Percentiles rank a stretch among this genome's conserved stretches.
Evolutionary conservation across 75 land plant genomes (phyloP).

Genomic region (Larix kaempferi): DNA sequence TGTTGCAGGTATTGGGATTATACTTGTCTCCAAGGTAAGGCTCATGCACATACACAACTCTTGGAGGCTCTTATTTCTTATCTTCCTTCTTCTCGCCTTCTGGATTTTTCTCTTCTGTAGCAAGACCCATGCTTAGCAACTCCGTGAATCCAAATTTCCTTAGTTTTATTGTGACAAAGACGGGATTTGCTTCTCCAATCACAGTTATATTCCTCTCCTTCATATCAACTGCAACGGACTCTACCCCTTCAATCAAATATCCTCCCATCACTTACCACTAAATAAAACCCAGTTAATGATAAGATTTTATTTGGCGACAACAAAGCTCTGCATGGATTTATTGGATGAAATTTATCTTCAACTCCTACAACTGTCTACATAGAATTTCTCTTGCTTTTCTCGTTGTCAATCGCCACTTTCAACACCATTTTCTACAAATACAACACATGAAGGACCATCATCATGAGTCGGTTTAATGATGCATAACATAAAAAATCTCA

Average conservation of each 20-base stretch:
- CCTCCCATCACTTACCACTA: too few species aligned
- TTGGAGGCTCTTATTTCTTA: not conserved
- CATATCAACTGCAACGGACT: slow-evolving; percentile 49
- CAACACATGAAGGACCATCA: not conserved
- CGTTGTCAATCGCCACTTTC: not conserved
- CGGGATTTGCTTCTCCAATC: slow-evolving; percentile 53
- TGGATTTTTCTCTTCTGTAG: slow-evolving; percentile 23
- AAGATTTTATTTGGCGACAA: too few species aligned
- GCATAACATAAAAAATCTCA: too few species aligned
- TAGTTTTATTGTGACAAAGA: slow-evolving; percentile 39
- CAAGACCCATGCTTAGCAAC: slow-evolving; percentile 50
- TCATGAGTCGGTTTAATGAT: too few species aligned
- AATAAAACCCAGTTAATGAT: too few species aligned
- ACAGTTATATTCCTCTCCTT: slow-evolving; percentile 55
- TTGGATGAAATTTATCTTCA: not conserved
- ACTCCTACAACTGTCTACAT: too few species aligned
- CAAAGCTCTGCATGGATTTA: too few species aligned
- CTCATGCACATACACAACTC: too few species aligned
- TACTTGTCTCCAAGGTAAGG: too few species aligned
- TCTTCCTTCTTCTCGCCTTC: slow-evolving; percentile 31
- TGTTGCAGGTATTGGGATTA: too few species aligned
- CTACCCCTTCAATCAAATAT: slow-evolving; percentile 34
- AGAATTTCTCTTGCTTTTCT: not conserved
- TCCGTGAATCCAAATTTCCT: slow-evolving; percentile 41
- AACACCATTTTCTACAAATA: not conserved